phyloP scores from a whole-genome alignment of 495 filamentous ascomycete genomes.

The Neurospora sp. region DNA sequence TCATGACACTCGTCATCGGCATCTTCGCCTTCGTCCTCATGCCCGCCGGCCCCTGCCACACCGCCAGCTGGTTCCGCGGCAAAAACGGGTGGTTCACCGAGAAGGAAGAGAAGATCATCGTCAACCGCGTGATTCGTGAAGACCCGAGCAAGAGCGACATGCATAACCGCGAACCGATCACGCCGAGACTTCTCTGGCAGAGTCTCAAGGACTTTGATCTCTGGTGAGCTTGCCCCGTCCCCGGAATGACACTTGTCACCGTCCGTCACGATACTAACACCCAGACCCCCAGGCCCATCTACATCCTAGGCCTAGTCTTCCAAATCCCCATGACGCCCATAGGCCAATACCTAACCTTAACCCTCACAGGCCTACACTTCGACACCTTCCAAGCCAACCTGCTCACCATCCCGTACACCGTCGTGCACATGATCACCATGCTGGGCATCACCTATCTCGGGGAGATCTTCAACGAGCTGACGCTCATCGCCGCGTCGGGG shows the following conservation, averaged over 20 bases:
- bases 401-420: constrained; percentile 28
- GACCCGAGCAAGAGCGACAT: constrained; percentile 58
- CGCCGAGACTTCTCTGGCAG: constrained; percentile 47
- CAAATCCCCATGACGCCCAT: constrained; percentile 49
- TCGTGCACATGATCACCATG: constrained; percentile 34
- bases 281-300: constrained; percentile 58
- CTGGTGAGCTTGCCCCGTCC: too few relatives aligned
- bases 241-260: too few relatives aligned
- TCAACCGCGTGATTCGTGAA: constrained; percentile 62
- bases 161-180: constrained; percentile 54
- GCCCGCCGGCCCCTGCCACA: constrained; percentile 63
- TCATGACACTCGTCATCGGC: constrained; percentile 52
- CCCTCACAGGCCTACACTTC: constrained; percentile 51
- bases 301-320: constrained; percentile 53
- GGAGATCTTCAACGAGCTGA: constrained; percentile 40
- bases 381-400: constrained; percentile 57
- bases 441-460: constrained; percentile 37
- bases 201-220: constrained; percentile 61
- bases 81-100: constrained; percentile 66
- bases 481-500: constrained; percentile 31
- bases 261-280: too few relatives aligned
- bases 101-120: constrained; percentile 56
- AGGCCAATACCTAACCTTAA: constrained; percentile 53
- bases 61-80: constrained; percentile 54
- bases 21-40: constrained; percentile 56